phyloP scores from a whole-genome alignment of 2,329 filamentous ascomycete genomes.

The Sphaceloma murrayae region DNA sequence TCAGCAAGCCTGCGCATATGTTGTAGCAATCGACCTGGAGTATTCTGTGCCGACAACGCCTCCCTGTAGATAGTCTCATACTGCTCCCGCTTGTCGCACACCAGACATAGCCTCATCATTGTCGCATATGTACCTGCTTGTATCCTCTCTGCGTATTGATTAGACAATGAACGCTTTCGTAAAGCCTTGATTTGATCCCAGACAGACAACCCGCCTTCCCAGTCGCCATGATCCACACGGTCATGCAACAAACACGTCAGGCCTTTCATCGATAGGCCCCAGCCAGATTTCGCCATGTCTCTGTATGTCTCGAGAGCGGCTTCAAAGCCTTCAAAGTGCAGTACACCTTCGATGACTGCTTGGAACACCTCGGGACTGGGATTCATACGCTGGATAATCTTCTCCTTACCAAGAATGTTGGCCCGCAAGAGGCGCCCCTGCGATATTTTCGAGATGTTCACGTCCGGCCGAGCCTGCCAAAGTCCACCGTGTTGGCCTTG shows the following conservation, averaged over 20 bases:
- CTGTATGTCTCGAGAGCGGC: slow-evolving; percentile 34
- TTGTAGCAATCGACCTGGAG: slow-evolving; percentile 10
- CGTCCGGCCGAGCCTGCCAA: slow-evolving; percentile 32
- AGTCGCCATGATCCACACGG: slow-evolving; percentile 33
- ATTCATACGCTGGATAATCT: slow-evolving; percentile 36
- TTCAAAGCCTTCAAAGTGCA: slow-evolving; percentile 39
- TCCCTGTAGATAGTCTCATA: slow-evolving; percentile 20
- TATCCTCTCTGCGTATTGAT: slow-evolving; percentile 15
- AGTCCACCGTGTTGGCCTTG: slow-evolving; percentile 32
- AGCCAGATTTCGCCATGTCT: slow-evolving; percentile 37
- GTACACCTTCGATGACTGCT: slow-evolving; percentile 33
- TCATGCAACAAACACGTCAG: slow-evolving; percentile 34
- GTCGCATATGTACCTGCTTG: slow-evolving; percentile 20
- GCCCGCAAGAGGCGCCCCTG: slow-evolving; percentile 20
- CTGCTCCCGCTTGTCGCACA: slow-evolving; percentile 17
- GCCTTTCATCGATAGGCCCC: slow-evolving; percentile 35
- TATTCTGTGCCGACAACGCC: slow-evolving; percentile 15
- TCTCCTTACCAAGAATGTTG: slow-evolving; percentile 18
- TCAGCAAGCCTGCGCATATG: slow-evolving; percentile 17
- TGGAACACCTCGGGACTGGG: slow-evolving; percentile 38
- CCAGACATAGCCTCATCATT: slow-evolving; percentile 23
- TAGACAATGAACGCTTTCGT: slow-evolving; percentile 10
- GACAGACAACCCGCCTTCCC: slow-evolving; percentile 30
- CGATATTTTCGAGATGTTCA: slow-evolving; percentile 28
- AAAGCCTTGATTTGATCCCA: slow-evolving; percentile 35